Evolutionary conservation across 495 filamentous ascomycete genomes (phyloP).

Genomic region (Sordaria brevicollis): DNA sequence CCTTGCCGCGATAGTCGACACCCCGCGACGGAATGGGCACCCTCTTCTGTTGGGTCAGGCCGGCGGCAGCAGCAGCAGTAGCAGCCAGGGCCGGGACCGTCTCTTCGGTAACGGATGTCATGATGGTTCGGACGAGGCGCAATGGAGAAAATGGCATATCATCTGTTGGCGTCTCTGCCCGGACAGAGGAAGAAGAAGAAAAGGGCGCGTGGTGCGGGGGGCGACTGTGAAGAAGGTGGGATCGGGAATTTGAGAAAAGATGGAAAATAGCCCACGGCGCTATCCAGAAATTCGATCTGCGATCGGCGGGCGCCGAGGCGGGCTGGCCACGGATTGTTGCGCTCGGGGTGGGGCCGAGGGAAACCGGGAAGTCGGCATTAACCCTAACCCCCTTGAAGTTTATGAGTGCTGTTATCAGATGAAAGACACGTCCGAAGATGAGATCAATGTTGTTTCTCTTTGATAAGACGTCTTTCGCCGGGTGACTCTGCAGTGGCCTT

Average conservation of each 20-base stretch:
- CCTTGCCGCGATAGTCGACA: constrained; percentile 84
- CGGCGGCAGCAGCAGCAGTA: not conserved
- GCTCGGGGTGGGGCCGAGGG: not conserved
- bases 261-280: not conserved
- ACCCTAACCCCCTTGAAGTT: not conserved
- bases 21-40: constrained; percentile 80
- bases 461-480: not conserved
- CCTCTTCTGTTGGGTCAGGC: constrained; percentile 30
- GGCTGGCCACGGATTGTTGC: not conserved
- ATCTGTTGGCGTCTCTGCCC: not conserved
- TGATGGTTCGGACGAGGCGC: not conserved
- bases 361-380: not conserved
- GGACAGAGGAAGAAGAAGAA: not conserved
- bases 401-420: not conserved
- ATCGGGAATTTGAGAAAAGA: not conserved
- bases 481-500: not conserved
- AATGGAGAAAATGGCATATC: not conserved
- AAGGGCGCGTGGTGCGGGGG: not conserved
- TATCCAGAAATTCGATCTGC: not conserved
- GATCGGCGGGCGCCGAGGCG: not conserved
- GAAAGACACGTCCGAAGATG: not conserved
- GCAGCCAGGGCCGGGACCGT: not conserved
- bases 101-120: not conserved
- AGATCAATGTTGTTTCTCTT: not conserved
- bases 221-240: not conserved